Base-by-base conservation (phyloP, 495 filamentous ascomycete species). In the Pseudotulostoma volvatum region DNA sequence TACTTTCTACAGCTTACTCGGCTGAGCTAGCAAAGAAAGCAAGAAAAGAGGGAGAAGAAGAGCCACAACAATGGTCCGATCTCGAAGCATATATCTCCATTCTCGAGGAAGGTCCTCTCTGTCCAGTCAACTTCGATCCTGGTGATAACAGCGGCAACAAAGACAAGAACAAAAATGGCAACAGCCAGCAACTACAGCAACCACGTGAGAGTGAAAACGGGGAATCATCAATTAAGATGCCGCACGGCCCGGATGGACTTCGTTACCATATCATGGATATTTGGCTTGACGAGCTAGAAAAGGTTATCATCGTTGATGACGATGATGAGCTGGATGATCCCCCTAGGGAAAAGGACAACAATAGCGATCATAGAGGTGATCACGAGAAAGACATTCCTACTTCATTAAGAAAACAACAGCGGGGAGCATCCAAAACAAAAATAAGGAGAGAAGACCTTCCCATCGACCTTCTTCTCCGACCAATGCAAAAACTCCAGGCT, bases 221-320 rank as follows among this genome's bases (percentile, higher is more conserved):
- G 23, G 50, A 48, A 0, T 48, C 59, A 33, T 54, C 51, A 13
- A 45, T 63, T 9, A 51, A 58, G 18, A 67, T 67, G 63, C 61
- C 63, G 9, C 63, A 65, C 43, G 63, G 63, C 0, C 79, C 86
- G 1, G 79, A 87, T 49, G 90, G 90, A 0, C 49, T 99, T 47
- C 66, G 85, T 36, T 78, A 87, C 52, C 90, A 99, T 57, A 66
- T 94, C 15, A 51, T 88, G 42, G 90, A 99, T 67, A 72, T 95
- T 28, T 99, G 82, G 71, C 66, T 93, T 25, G 84, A 93, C 55
- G 84, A 90, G 62, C 55, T 80, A 42, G 81, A 84, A 55, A 77
- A 74, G 50, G 71, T 71, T 25, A 64, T 76, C 34, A 55, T 75
- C 44, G 59, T 77, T 42, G 67, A 60, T 13, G 58, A 61, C 2